Evolutionary conservation across 2,329 filamentous ascomycete species (phyloP), one percentile per base, ranked within the genome.

Genomic region (Talaromyces sp.): DNA sequence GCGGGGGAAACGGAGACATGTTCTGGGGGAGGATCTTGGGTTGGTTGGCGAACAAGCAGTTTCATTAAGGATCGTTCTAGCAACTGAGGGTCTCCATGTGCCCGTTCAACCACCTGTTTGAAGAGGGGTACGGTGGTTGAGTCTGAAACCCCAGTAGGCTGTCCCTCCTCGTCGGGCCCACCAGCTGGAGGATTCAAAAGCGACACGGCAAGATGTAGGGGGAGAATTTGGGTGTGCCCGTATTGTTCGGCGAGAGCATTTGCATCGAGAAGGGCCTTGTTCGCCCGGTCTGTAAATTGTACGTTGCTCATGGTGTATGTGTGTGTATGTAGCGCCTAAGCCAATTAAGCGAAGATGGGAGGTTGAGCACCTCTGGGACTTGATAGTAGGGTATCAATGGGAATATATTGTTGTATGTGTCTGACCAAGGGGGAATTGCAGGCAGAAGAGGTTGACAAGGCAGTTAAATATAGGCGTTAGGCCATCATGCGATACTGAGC

Each of bases 11-110:
- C 85, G 56, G 89, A 86, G 58, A 96, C 87, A 65, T 88, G 85
- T 70, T 97, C 93, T 61, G 94, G 94, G 11, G 94, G 92, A 13
- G 94, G 94, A 66, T 97, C 91, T 77, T 99, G 94, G 70, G 89
- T 95, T 3, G 94, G 93, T 67, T 96, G 80, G 57, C 94, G 88
- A 60, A 97, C 93, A 63, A 99, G 81, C 19, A 81, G 82, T 81
- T 95, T 97, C 82, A 97, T 97, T 67, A 99, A 82, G 11, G 90
- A 82, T 67, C 94, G 85, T 70, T 96, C 91, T 67, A 97, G 87
- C 41, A 88, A 80, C 74, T 97, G 93, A 52, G 89, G 84, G 72
- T 99, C 94, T 69, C 94, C 94, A 76, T 95, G 89, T 51, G 94
- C 93, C 68, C 89, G 86, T 76, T 99, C 93, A 62, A 99, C 81